A percentile compares a stretch with the other conserved stretches of the same genome.
phyloP scores from a whole-genome alignment of 1,139 yeast species.

The Pichia terricola region DNA sequence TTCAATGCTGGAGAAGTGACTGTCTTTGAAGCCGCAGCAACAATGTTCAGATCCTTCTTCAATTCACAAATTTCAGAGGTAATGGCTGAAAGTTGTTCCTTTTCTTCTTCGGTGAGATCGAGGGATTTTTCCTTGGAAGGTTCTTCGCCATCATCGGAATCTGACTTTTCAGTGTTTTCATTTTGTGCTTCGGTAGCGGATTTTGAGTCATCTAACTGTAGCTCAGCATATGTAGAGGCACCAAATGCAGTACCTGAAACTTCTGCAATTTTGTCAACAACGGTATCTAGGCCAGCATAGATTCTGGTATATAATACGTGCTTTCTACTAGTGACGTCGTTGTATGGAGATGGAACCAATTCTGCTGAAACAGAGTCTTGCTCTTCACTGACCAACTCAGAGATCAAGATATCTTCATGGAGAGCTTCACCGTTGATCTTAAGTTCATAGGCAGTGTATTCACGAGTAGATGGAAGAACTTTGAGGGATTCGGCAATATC shows the following conservation, averaged over 20 bases:
- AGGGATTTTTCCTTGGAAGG: conserved; percentile 6
- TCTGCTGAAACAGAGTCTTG: conserved; percentile 5
- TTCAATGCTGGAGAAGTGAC: conserved; percentile 37
- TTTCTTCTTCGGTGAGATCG: conserved; percentile 26
- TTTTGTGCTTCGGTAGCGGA: conserved; percentile 12
- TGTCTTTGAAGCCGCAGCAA: conserved; percentile 21
- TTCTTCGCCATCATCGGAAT: conserved; percentile 10
- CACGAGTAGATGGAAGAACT: conserved; percentile 45
- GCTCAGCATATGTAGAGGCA: conserved; percentile 27
- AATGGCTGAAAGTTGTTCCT: conserved; percentile 17
- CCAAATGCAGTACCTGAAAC: conserved; percentile 33
- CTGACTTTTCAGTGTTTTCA: conserved; percentile 5
- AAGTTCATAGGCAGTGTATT: conserved; percentile 53
- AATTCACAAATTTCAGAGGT: conserved; percentile 13
- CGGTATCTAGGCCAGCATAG: conserved; percentile 30
- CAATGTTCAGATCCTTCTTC: conserved; percentile 8
- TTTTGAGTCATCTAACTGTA: conserved; percentile 21
- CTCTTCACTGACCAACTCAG: conserved; percentile 23
- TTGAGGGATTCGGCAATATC: conserved; percentile 54
- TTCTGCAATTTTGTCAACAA: conserved; percentile 19
- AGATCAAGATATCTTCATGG: conserved; percentile 4
- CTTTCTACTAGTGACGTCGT: conserved; percentile 34
- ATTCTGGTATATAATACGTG: conserved; percentile 41
- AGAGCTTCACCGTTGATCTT: conserved; percentile 7
- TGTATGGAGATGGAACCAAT: conserved; percentile 33